phyloP scores from a whole-genome alignment of 148 eudicot genomes.

The Rheum nobile region DNA sequence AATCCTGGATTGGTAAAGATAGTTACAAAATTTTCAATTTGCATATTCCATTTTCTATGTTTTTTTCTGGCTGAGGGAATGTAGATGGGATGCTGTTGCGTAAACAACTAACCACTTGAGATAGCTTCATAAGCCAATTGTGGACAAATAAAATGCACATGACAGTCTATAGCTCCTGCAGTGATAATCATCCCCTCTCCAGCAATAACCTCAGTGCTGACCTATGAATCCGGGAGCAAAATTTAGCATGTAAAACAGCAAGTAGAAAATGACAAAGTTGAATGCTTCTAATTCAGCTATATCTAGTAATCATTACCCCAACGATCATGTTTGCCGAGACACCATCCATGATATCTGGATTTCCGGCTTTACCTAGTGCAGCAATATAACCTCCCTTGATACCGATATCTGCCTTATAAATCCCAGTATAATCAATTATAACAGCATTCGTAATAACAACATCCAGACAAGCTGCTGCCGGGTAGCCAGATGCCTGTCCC shows the following conservation, averaged over 20 bases:
- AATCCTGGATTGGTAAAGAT: not conserved
- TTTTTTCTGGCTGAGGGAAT: not conserved
- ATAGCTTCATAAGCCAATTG: slow-evolving; percentile 87
- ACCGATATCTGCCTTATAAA: slow-evolving; percentile 88
- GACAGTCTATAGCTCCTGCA: slow-evolving; percentile 97
- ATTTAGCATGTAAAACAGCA: not conserved
- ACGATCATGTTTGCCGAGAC: slow-evolving; percentile 52
- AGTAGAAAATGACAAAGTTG: not conserved
- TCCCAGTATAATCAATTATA: slow-evolving; percentile 89
- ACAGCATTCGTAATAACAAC: slow-evolving; percentile 91
- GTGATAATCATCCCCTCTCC: slow-evolving; percentile 93
- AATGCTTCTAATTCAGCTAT: not conserved
- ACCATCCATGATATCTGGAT: slow-evolving; percentile 85
- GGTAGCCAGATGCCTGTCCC: slow-evolving; percentile 89
- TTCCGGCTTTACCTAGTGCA: slow-evolving; percentile 85
- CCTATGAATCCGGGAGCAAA: slow-evolving; percentile 27
- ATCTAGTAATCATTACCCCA: slow-evolving; percentile 56
- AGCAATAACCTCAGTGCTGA: slow-evolving; percentile 91
- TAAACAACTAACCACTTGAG: slow-evolving; percentile 68
- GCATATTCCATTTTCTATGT: not conserved
- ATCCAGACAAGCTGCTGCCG: slow-evolving; percentile 54
- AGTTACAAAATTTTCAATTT: not conserved
- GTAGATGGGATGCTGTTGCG: not conserved
- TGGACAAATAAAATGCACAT: slow-evolving; percentile 96
- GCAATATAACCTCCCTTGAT: slow-evolving; percentile 64